Evolutionary conservation across 2,329 filamentous ascomycete genomes (phyloP).

Genomic region (Fusarium newnesense): DNA sequence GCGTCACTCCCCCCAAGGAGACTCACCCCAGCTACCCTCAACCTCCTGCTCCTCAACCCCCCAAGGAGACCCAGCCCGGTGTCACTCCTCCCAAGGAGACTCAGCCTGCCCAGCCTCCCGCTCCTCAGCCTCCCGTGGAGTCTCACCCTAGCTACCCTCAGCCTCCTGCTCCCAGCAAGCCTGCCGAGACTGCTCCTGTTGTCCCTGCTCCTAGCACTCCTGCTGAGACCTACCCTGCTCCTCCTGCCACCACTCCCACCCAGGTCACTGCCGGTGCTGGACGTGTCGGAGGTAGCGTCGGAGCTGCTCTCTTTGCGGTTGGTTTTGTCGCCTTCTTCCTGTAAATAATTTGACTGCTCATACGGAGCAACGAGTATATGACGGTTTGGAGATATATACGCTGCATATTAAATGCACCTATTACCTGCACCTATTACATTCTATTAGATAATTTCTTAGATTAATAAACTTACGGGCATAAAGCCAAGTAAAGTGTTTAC

Average conservation of each 20-base stretch:
- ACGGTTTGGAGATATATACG: slow-evolving; percentile 22
- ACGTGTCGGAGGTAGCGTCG: slow-evolving; percentile 14
- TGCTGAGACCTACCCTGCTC: slow-evolving; percentile 4
- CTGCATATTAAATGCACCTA: slow-evolving; percentile 21
- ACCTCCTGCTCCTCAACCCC: slow-evolving; percentile 1
- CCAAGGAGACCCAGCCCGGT: slow-evolving; percentile 10
- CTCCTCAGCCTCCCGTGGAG: slow-evolving; percentile 1
- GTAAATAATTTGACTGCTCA: slow-evolving; percentile 23
- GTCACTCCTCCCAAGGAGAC: slow-evolving; percentile 3
- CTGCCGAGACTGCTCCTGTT: slow-evolving; percentile 5
- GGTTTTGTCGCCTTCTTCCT: slow-evolving; percentile 29
- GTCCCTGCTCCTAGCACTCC: slow-evolving; percentile 4
- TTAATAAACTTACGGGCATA: slow-evolving; percentile 1
- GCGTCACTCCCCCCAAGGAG: background rate
- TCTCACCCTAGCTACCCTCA: slow-evolving; percentile 1
- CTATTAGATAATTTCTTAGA: slow-evolving; percentile 21
- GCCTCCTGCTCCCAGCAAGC: slow-evolving; percentile 9
- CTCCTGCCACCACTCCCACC: slow-evolving; percentile 2
- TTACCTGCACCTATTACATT: slow-evolving; percentile 19
- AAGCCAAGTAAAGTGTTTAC: background rate
- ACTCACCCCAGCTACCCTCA: background rate
- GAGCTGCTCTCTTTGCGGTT: slow-evolving; percentile 13
- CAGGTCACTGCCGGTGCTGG: slow-evolving; percentile 18
- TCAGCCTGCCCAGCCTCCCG: background rate
- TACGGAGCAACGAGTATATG: slow-evolving; percentile 18